Conservation (phyloP, 1,139 yeast species). For the Pneumocystis sp. region DNA sequence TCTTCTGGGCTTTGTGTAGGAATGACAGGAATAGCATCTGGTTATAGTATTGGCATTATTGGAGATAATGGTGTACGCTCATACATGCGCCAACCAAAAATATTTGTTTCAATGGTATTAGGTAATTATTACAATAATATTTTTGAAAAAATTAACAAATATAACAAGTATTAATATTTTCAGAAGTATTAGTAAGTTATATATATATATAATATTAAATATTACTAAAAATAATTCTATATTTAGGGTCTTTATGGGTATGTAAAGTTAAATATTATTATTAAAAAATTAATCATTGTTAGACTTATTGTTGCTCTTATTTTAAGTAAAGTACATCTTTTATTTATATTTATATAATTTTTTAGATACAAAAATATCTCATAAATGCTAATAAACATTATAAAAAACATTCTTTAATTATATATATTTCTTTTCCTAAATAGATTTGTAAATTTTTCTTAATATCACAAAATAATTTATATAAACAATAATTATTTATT, state of each 20-base stretch:
- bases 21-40: slow-evolving; percentile 91
- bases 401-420: neutral
- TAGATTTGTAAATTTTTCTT: neutral
- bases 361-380: neutral
- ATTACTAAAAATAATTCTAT: neutral
- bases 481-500: neutral
- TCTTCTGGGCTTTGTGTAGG: slow-evolving; percentile 99
- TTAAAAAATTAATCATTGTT: neutral
- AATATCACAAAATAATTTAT: neutral
- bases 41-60: slow-evolving; percentile 95
- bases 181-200: neutral
- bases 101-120: slow-evolving; percentile 84
- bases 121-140: neutral
- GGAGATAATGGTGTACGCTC: slow-evolving; percentile 99
- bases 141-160: neutral
- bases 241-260: slow-evolving; percentile 1
- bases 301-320: neutral
- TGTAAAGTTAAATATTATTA: neutral
- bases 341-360: neutral
- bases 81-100: slow-evolving; percentile 88
- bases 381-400: neutral
- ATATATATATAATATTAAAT: neutral
- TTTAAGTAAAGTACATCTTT: neutral
- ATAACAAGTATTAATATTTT: neutral
- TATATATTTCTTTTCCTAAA: neutral